Conservation (phyloP, 179 eudicot genomes). For the Pouteria campechiana region DNA sequence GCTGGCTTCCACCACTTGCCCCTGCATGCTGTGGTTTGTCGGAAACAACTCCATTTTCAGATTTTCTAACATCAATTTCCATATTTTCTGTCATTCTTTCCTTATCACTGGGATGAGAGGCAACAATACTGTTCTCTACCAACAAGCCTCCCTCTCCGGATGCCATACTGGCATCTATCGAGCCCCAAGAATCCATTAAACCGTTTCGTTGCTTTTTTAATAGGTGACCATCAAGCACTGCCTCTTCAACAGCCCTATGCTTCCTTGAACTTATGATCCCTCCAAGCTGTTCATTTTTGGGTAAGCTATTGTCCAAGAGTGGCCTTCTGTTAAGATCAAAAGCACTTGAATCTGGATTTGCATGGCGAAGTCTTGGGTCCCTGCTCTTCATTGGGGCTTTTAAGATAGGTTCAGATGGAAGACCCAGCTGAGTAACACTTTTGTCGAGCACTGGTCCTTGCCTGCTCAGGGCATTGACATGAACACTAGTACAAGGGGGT, state of each 20-base stretch:
- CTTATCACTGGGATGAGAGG: constrained; percentile 18
- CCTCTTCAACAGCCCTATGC: constrained; percentile 32
- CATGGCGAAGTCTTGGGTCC: constrained; percentile 80
- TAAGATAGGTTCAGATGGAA: constrained; percentile 16
- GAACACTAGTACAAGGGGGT: constrained; percentile 17
- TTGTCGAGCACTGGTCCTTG: constrained; percentile 24
- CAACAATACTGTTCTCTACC: constrained; percentile 25
- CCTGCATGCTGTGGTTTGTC: constrained; percentile 6
- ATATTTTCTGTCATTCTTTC: constrained; percentile 10
- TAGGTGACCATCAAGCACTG: constrained; percentile 41
- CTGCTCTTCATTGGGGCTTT: constrained; percentile 49
- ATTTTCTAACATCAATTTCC: constrained; percentile 25
- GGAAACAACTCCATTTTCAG: constrained; percentile 12
- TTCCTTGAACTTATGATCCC: constrained; percentile 32
- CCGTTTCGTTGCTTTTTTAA: constrained; percentile 59
- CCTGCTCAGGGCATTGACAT: constrained; percentile 14
- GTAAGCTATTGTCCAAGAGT: constrained; percentile 9
- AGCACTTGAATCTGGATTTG: constrained; percentile 24
- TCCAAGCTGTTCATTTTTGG: constrained; percentile 30
- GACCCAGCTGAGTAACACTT: constrained; percentile 13
- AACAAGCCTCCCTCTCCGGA: constrained; percentile 25
- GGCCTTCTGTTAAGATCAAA: constrained; percentile 23
- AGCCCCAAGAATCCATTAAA: constrained; percentile 10
- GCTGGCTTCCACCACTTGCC: constrained; percentile 16
- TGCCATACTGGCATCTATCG: constrained; percentile 10